Evolutionary conservation across 1,284 basidiomycete genomes (phyloP), one percentile per base, ranked within the genome.

Genomic region (Crucibulum parvulum): DNA sequence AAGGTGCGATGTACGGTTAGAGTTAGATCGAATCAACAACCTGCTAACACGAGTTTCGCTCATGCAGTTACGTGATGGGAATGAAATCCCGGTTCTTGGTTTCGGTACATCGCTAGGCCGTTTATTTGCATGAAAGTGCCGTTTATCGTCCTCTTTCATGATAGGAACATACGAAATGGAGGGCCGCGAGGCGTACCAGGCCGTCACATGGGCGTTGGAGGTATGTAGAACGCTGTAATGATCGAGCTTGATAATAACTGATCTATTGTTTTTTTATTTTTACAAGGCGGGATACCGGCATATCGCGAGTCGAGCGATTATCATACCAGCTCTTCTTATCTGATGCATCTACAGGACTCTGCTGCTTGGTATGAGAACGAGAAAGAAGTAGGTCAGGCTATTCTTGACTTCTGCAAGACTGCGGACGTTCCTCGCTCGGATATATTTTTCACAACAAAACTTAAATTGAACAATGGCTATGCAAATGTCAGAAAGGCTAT

Each of bases 311-410:
- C 52, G 37, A 57, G 55, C 51, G 37, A 55, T 50, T 58, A 68
- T 58, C 63, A 61, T 63, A 57, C 60, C 57, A 48, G 59, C 68
- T 57, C 60, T 51, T 63, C 55, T 59, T 36, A 51, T 57, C 51
- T 60, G 24, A 24, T 24, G 4, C 59, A 62, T 63, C 54, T 60
- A n/a, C 57, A 86, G 84, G 86, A 87, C 71, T 84, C 83, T 34
- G 83, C 84, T 41, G 80, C 76, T 60, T 89, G 89, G 89, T 92
- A 91, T 69, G 83, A 88, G 68, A 91, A 91, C 72, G 90, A 92
- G 70, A 77, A 72, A 45, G 83, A 87, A 62, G 86, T 84, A 59
- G 88, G 89, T 7, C 72, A 77, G 41, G 89, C 87, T 15, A 85
- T 92, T 68, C 75, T 75, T 52, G 84, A 87, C 64, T 91, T 85